These are phyloP conservation scores for Sarocladium oryzae DNA, from an alignment of 2,329 filamentous ascomycete species.

Conservation along the genomic window DNA sequence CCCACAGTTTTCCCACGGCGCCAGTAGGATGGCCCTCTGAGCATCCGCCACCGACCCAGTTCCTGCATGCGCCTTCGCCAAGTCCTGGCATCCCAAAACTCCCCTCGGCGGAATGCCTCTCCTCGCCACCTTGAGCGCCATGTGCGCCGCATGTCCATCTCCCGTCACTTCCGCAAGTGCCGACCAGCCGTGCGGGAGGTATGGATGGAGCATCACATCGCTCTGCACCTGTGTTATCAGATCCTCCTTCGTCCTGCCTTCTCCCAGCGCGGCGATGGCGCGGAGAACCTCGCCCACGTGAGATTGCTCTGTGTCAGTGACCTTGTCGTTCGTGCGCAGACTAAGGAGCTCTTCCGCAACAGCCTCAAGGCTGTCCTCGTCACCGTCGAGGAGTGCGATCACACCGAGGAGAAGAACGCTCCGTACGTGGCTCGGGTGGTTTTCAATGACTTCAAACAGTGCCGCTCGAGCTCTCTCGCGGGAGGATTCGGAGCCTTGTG, in stretches of 20 bases:
- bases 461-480: slow-evolving; percentile 70
- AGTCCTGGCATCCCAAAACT: slow-evolving; percentile 57
- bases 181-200: slow-evolving; percentile 75
- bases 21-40: slow-evolving; percentile 69
- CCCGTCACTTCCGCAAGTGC: slow-evolving; percentile 58
- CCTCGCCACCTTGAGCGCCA: slow-evolving; percentile 74
- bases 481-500: slow-evolving; percentile 69
- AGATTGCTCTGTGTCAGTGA: slow-evolving; percentile 57
- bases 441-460: slow-evolving; percentile 74
- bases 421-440: slow-evolving; percentile 66
- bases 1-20: slow-evolving; percentile 66
- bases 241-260: slow-evolving; percentile 41
- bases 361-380: slow-evolving; percentile 72
- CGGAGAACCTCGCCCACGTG: slow-evolving; percentile 69
- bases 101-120: slow-evolving; percentile 69
- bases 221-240: slow-evolving; percentile 61
- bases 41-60: slow-evolving; percentile 67
- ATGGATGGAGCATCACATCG: slow-evolving; percentile 75
- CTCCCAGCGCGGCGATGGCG: slow-evolving; percentile 59
- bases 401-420: slow-evolving; percentile 76
- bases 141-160: slow-evolving; percentile 54
- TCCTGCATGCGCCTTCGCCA: slow-evolving; percentile 68
- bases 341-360: slow-evolving; percentile 70
- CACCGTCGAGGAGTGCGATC: slow-evolving; percentile 74
- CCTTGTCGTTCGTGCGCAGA: slow-evolving; percentile 60